Evolutionary conservation across 768 basidiomycete species (phyloP).

Genomic region (Rhodotorula sphaerocarpa): DNA sequence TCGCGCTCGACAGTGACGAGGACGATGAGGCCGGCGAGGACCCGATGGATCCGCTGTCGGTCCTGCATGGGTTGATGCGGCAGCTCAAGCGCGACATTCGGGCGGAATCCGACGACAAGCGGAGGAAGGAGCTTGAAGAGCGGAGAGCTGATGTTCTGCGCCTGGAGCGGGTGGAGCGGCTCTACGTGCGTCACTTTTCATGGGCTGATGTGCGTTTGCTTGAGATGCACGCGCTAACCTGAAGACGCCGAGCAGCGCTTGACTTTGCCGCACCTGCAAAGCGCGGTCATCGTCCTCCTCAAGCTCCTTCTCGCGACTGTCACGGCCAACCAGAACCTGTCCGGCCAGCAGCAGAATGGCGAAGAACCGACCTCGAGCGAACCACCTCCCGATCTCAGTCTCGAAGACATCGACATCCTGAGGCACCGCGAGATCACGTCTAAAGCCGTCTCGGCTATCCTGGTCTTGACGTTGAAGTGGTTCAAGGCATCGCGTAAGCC

Average conservation of each 20-base stretch:
- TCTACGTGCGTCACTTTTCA: conserved; percentile 61
- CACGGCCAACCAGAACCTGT: conserved; percentile 55
- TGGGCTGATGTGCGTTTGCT: not conserved
- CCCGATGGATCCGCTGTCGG: conserved; percentile 39
- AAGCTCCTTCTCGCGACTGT: conserved; percentile 89
- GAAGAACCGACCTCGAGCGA: conserved; percentile 34
- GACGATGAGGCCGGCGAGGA: conserved; percentile 36
- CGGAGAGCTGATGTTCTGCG: conserved; percentile 73
- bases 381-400: conserved; percentile 56
- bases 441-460: conserved; percentile 90
- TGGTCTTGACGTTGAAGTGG: conserved; percentile 87
- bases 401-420: conserved; percentile 86
- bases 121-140: conserved; percentile 59
- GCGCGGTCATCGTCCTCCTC: conserved; percentile 84
- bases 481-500: conserved; percentile 95
- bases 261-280: conserved; percentile 71
- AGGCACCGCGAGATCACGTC: conserved; percentile 95
- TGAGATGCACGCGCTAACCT: not conserved
- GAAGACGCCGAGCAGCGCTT: conserved; percentile 53
- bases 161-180: conserved; percentile 77
- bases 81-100: conserved; percentile 18
- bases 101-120: conserved; percentile 38
- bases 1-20: conserved; percentile 22
- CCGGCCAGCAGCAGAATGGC: conserved; percentile 9
- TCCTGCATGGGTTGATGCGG: conserved; percentile 27